These are phyloP conservation scores for Globisporangium paroecandrum DNA, from an alignment of 352 stramenopile species.

Conservation along the genomic window DNA sequence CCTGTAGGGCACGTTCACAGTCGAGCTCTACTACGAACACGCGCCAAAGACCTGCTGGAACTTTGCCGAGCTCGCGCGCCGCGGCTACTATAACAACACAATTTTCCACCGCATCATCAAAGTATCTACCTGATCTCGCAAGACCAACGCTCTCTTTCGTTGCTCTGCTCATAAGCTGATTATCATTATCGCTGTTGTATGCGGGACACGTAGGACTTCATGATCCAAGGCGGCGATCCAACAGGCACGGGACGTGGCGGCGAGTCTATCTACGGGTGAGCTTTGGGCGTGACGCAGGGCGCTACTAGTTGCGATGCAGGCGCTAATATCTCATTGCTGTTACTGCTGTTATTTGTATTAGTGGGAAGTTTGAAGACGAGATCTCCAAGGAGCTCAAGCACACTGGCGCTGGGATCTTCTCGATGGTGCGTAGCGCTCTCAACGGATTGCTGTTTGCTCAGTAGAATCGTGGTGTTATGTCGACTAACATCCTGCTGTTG, in stretches of 20 bases:
- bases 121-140: slow-evolving; percentile 15
- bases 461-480: background rate
- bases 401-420: slow-evolving; percentile 90
- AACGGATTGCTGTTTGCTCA: background rate
- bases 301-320: background rate
- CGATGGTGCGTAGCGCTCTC: slow-evolving; percentile 50
- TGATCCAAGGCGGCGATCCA: slow-evolving; percentile 95
- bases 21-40: slow-evolving; percentile 94
- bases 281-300: background rate
- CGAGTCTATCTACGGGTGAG: slow-evolving; percentile 89
- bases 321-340: background rate
- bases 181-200: background rate
- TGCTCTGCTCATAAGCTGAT: background rate
- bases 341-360: slow-evolving; percentile 17
- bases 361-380: slow-evolving; percentile 93
- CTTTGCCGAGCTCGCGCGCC: slow-evolving; percentile 87
- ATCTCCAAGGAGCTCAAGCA: slow-evolving; percentile 92
- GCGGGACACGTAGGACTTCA: slow-evolving; percentile 76
- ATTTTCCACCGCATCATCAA: slow-evolving; percentile 96
- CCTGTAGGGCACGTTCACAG: slow-evolving; percentile 80
- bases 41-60: slow-evolving; percentile 93
- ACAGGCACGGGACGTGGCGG: slow-evolving; percentile 91
- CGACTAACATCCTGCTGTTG: background rate
- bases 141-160: no score
- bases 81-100: slow-evolving; percentile 95